phyloP scores from a whole-genome alignment of 139 green algal species.

The Auxenochlorella protothecoides region DNA sequence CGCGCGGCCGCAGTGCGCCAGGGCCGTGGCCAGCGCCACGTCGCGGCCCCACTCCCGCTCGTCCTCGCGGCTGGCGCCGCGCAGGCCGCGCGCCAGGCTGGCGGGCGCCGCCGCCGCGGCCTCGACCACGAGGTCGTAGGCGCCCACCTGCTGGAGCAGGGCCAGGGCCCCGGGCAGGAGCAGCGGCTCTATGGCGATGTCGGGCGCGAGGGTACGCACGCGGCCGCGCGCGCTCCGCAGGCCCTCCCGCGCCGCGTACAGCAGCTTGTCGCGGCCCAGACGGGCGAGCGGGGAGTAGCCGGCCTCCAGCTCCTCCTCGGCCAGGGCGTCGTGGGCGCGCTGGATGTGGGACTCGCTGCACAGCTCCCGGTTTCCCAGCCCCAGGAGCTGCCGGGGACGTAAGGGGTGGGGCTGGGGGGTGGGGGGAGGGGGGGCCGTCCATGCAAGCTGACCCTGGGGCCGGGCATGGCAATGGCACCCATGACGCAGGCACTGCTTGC shows the following conservation, averaged over 20 bases:
- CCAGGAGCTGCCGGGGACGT: slow-evolving; percentile 33
- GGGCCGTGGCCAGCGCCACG: slow-evolving; percentile 35
- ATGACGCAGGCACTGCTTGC: too few relatives aligned
- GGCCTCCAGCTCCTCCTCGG: slow-evolving; percentile 10
- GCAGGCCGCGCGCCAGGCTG: neutral
- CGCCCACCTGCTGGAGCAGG: slow-evolving; percentile 47
- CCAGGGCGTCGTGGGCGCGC: slow-evolving; percentile 29
- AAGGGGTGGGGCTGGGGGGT: too few relatives aligned
- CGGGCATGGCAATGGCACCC: too few relatives aligned
- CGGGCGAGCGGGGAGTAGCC: slow-evolving; percentile 34
- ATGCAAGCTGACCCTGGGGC: too few relatives aligned
- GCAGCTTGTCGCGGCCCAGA: slow-evolving; percentile 25
- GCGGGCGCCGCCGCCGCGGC: slow-evolving; percentile 5
- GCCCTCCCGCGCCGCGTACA: slow-evolving; percentile 28
- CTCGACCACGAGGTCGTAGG: slow-evolving; percentile 29
- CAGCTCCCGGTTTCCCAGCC: slow-evolving; percentile 20
- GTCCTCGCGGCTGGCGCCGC: slow-evolving; percentile 12
- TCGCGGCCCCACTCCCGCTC: slow-evolving; percentile 17
- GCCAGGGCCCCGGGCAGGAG: slow-evolving; percentile 41
- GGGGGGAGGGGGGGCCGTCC: too few relatives aligned
- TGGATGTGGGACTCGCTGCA: slow-evolving; percentile 31
- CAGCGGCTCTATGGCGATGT: slow-evolving; percentile 26
- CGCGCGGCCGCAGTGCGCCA: slow-evolving; percentile 46
- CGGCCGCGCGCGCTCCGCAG: slow-evolving; percentile 15
- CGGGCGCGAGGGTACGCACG: slow-evolving; percentile 1